Evolutionary conservation across 441 rosid genomes (phyloP).

Genomic region (Euphorbia celastroides): DNA sequence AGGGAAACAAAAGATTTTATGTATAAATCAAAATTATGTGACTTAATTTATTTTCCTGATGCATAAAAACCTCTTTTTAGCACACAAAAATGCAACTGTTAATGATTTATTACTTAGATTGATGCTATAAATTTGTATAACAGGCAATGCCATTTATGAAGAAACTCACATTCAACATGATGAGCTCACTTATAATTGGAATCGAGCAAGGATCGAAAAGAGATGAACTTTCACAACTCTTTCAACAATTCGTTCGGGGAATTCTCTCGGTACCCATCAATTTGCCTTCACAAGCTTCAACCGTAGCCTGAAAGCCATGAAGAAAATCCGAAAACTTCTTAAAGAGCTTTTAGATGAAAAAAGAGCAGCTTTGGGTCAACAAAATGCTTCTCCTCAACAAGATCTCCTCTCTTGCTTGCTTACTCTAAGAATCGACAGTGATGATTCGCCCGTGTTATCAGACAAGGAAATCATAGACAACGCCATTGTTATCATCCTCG

Average conservation of each 20-base stretch:
- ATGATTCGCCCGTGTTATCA: neutral
- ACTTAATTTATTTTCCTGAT: no score
- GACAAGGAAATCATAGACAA: conserved; percentile 18
- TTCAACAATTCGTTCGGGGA: neutral
- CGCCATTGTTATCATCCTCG: neutral
- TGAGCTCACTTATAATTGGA: neutral
- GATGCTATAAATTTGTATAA: no score
- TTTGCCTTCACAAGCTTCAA: neutral
- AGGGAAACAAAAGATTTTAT: no score
- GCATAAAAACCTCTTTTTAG: no score
- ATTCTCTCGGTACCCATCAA: neutral
- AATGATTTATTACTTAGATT: no score
- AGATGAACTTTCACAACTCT: neutral
- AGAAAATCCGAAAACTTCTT: neutral
- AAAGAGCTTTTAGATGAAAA: neutral
- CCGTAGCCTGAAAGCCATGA: neutral
- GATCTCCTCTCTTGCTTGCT: conserved; percentile 29
- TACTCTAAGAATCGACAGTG: neutral
- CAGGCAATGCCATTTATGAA: no score
- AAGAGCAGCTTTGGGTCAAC: neutral
- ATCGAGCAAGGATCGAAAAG: neutral
- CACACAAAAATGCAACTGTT: no score
- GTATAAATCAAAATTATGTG: no score
- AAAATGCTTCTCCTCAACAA: conserved; percentile 19
- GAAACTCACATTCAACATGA: no score